Percentiles rank a stretch among this genome's conserved stretches.
phyloP scores from a whole-genome alignment of 2,329 filamentous ascomycete species.

The Periconia sp. region DNA sequence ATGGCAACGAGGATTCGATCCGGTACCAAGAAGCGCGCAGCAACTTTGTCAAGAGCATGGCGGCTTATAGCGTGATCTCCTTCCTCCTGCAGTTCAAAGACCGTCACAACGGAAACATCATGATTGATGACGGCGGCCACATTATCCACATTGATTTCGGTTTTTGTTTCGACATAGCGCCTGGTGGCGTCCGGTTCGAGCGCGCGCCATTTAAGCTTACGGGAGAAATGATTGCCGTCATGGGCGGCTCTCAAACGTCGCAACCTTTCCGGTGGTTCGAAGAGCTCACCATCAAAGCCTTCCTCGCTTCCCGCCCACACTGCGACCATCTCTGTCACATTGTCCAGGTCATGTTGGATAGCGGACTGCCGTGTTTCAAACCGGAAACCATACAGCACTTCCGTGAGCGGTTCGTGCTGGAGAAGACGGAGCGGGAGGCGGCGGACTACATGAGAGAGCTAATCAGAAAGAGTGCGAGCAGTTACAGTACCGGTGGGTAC shows the following conservation, averaged over 20 bases:
- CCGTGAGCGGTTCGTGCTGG: constrained; percentile 86
- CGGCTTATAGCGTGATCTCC: constrained; percentile 94
- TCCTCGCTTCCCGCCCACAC: constrained; percentile 83
- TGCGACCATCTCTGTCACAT: constrained; percentile 87
- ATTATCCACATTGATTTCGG: constrained; percentile 99
- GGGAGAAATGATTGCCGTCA: constrained; percentile 96
- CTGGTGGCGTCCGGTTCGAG: constrained; percentile 96
- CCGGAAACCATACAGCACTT: constrained; percentile 93
- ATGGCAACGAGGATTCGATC: constrained; percentile 93
- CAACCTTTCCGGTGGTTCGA: constrained; percentile 96
- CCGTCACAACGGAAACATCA: constrained; percentile 98
- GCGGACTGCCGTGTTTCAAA: constrained; percentile 95
- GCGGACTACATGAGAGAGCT: constrained; percentile 91
- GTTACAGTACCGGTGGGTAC: constrained; percentile 90
- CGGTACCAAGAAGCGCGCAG: constrained; percentile 91
- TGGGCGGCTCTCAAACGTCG: constrained; percentile 80
- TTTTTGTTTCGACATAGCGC: constrained; percentile 98
- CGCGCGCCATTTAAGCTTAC: constrained; percentile 98
- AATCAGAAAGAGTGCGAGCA: constrained; percentile 86
- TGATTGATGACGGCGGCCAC: constrained; percentile 96
- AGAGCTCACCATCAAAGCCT: constrained; percentile 93
- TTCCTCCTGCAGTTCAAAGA: constrained; percentile 99
- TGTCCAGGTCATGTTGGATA: constrained; percentile 93
- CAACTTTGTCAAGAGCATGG: constrained; percentile 99
- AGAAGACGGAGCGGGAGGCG: constrained; percentile 88